Conservation (phyloP, 2,329 filamentous ascomycete species). For the Ophiostoma novo-ulmi region DNA sequence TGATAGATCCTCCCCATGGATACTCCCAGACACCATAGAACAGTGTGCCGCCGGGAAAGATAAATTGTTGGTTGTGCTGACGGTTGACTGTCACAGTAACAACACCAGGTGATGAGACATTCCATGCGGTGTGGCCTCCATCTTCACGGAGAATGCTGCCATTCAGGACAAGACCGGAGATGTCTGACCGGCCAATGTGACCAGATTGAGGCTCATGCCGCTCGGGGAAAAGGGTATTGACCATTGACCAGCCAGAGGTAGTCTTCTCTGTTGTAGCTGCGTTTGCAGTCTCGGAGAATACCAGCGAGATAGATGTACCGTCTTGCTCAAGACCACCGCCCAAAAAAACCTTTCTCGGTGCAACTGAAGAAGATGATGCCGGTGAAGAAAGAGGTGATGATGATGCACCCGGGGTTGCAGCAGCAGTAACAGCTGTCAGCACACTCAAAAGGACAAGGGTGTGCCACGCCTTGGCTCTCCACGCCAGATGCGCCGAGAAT, state of each 20-base stretch:
- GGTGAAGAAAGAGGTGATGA: background rate
- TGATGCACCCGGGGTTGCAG: background rate
- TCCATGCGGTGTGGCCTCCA: background rate
- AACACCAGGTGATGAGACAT: background rate
- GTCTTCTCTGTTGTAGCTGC: background rate
- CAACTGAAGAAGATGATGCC: background rate
- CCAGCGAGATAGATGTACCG: background rate
- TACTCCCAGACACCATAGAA: slow-evolving; percentile 26
- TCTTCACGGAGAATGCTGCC: background rate
- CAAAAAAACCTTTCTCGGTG: background rate
- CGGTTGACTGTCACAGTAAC: background rate
- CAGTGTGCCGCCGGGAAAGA: background rate
- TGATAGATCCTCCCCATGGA: slow-evolving; percentile 25
- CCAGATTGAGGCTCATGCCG: background rate
- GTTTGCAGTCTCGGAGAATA: background rate
- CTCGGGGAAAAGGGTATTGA: background rate
- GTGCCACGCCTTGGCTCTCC: background rate
- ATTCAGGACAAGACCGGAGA: background rate
- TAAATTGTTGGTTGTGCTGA: slow-evolving; percentile 3
- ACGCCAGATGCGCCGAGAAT: background rate
- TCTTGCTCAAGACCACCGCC: background rate
- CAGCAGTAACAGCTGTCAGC: background rate
- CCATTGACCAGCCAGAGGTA: background rate
- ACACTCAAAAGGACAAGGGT: background rate
- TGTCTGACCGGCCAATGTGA: background rate